These are phyloP conservation scores for Didymosphaeria variabile DNA, from an alignment of 2,329 filamentous ascomycete genomes.

Conservation along the genomic window DNA sequence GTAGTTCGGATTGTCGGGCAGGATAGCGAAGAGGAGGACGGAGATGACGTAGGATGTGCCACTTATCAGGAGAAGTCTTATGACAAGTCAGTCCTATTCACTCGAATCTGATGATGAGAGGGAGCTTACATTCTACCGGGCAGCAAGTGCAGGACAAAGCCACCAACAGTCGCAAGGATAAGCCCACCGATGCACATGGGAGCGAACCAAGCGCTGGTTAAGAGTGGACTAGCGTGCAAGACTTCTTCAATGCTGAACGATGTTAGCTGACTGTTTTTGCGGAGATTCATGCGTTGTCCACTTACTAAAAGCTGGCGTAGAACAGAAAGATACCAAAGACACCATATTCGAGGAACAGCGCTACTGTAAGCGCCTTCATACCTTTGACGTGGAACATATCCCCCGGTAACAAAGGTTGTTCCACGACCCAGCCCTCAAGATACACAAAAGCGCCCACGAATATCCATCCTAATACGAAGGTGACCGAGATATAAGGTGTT, in stretches of 20 bases:
- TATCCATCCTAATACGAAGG: slow-evolving; percentile 69
- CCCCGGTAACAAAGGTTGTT: slow-evolving; percentile 73
- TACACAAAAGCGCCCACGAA: slow-evolving; percentile 70
- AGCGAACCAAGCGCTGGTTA: slow-evolving; percentile 47
- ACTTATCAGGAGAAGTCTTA: slow-evolving; percentile 39
- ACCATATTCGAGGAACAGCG: slow-evolving; percentile 57
- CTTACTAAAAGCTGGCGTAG: slow-evolving; percentile 50
- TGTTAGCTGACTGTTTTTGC: slow-evolving; percentile 6
- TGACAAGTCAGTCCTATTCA: neutral
- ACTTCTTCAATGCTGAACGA: slow-evolving; percentile 37
- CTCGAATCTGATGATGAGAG: neutral
- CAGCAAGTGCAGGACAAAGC: slow-evolving; percentile 46
- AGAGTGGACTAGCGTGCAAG: slow-evolving; percentile 37
- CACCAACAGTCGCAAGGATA: slow-evolving; percentile 44
- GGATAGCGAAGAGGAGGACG: slow-evolving; percentile 46
- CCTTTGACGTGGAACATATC: slow-evolving; percentile 75
- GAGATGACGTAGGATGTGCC: slow-evolving; percentile 42
- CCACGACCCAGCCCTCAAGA: slow-evolving; percentile 75
- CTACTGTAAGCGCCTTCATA: slow-evolving; percentile 60
- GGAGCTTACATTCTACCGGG: slow-evolving; percentile 39
- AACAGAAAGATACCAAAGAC: slow-evolving; percentile 50
- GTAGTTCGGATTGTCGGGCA: slow-evolving; percentile 43
- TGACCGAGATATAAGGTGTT: slow-evolving; percentile 76
- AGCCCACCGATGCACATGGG: slow-evolving; percentile 49
- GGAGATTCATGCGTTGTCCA: neutral